These are phyloP conservation scores for Chimonanthus salicifolius DNA, from an alignment of 164 flowering plant species.

Conservation along the genomic window DNA sequence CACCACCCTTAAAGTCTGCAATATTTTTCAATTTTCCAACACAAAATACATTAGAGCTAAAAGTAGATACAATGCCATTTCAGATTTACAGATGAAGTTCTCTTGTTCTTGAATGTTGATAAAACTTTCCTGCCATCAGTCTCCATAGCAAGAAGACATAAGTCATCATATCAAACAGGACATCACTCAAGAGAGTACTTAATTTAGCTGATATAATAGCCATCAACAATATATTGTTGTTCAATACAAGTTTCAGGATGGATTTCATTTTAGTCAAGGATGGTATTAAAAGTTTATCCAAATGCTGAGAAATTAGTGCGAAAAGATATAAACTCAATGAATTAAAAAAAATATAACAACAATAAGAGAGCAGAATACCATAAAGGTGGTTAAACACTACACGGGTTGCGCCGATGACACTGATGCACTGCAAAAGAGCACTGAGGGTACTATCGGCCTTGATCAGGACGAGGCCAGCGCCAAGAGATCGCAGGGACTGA, in stretches of 20 bases:
- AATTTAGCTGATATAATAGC: no score
- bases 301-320: neutral
- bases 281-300: neutral
- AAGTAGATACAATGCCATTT: neutral
- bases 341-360: neutral
- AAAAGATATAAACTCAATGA: no score
- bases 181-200: no score
- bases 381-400: slow-evolving; percentile 82
- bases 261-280: neutral
- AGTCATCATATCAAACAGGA: no score
- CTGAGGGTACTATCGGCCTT: slow-evolving; percentile 58
- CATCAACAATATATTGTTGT: neutral
- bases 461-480: slow-evolving; percentile 53
- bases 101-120: neutral
- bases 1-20: no score
- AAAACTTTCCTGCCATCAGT: no score
- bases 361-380: slow-evolving; percentile 35
- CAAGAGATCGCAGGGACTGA: slow-evolving; percentile 70
- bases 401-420: slow-evolving; percentile 68
- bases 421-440: slow-evolving; percentile 59
- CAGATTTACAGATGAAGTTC: no score
- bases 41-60: neutral
- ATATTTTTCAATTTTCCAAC: neutral
- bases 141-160: neutral
- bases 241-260: neutral